Percentiles rank a stretch among this genome's conserved stretches.
phyloP scores from a whole-genome alignment of 2,329 filamentous ascomycete species.

The Teratosphaeriaceae sp. region DNA sequence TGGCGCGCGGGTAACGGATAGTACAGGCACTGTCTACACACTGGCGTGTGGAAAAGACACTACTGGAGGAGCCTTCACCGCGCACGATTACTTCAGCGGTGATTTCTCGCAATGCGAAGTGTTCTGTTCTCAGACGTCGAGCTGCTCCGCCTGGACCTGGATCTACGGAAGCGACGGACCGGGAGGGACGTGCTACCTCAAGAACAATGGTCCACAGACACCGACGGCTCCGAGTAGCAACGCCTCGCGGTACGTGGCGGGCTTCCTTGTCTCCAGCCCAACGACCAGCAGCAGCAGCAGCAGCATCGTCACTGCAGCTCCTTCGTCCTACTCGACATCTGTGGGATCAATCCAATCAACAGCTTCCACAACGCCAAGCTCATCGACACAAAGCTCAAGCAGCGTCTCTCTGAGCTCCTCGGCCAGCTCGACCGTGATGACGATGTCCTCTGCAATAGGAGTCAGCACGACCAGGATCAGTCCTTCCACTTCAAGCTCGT shows the following conservation, averaged over 20 bases:
- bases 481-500: background rate
- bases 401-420: background rate
- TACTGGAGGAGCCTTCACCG: background rate
- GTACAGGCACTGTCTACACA: background rate
- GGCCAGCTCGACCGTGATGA: too few species aligned
- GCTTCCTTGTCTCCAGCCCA: background rate
- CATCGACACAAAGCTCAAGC: too few species aligned
- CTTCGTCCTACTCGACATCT: too few species aligned
- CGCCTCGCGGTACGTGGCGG: background rate
- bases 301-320: background rate
- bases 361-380: too few species aligned
- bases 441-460: too few species aligned
- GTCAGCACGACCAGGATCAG: background rate
- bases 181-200: conserved; percentile 8
- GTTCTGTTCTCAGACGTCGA: background rate
- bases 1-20: too few species aligned
- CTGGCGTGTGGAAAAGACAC: background rate
- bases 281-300: background rate
- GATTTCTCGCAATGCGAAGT: conserved; percentile 7
- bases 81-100: background rate
- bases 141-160: conserved; percentile 8
- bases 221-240: conserved; percentile 1
- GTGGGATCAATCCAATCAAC: too few species aligned
- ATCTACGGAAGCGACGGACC: background rate
- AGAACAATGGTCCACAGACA: conserved; percentile 3